phyloP scores from a whole-genome alignment of 495 filamentous ascomycete genomes.

The Penicillium manginii region DNA sequence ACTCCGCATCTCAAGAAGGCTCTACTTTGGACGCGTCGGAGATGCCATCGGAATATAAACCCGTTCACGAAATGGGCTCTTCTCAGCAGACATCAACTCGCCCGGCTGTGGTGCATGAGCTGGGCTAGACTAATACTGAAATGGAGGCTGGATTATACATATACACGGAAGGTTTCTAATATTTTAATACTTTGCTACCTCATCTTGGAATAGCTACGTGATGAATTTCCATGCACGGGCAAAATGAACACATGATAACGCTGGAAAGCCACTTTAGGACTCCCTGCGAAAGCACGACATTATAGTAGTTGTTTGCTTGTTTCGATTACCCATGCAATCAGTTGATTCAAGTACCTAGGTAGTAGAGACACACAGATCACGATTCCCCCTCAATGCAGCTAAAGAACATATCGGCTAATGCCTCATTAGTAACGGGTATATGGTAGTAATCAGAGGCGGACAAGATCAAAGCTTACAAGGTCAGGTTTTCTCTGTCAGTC shows the following conservation, averaged over 20 bases:
- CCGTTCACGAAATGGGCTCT: conserved; percentile 15
- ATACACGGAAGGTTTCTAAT: conserved; percentile 2
- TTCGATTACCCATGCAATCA: not conserved
- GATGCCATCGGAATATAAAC: conserved; percentile 7
- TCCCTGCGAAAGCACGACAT: no score
- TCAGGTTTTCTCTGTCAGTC: conserved; percentile 46
- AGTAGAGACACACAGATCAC: no score
- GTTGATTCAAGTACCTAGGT: no score
- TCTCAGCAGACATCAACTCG: not conserved
- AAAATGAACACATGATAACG: not conserved
- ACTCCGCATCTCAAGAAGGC: conserved; percentile 1
- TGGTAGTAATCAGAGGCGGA: not conserved
- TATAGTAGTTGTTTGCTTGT: not conserved
- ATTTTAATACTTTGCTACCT: not conserved
- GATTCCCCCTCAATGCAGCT: not conserved
- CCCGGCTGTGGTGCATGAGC: conserved; percentile 10
- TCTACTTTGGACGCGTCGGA: conserved; percentile 8
- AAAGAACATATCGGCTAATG: conserved; percentile 17
- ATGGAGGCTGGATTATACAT: not conserved
- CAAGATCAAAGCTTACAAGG: conserved; percentile 34
- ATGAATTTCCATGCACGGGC: not conserved
- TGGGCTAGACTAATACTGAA: not conserved
- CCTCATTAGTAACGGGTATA: not conserved
- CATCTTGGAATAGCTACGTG: no score
- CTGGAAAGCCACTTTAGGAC: not conserved